Base-by-base conservation (phyloP, 768 basidiomycete species). In the Naganishia friedmannii region DNA sequence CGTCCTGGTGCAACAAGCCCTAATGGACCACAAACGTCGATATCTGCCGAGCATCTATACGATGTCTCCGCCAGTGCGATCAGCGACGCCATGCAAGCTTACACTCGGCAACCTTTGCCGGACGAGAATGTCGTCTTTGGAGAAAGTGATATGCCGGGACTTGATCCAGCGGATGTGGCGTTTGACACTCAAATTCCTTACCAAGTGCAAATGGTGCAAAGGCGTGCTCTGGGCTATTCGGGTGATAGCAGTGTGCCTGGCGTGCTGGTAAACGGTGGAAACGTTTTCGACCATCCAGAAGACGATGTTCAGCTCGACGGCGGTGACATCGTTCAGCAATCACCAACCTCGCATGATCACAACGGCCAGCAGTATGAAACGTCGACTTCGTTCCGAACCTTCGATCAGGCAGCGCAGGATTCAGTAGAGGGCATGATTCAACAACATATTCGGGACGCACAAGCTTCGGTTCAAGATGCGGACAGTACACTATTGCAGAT, bases 141-240 rank as follows among this genome's bases (percentile, higher is more conserved):
- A 28, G 48, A 48, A 3, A 39, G 32, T 32, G 37, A 31, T 12
- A 65, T 53, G 32, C 39, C 58, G 7, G 66, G 48, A 28, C 45
- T 45, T 32, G 70, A 71, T 51, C 65, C 70, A 6, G 51, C 57
- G 4, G 63, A 66, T 53, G 29, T 46, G 10, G 34, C 57, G 15
- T 71, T 71, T 26, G 55, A 66, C n/a, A 71, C 66, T 3, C 70
- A 71, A 55, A 37, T 67, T 23, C 70, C 70, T 5, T 71, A 71
- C 34, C 70, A 71, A 39, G 46, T 67, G 13, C 70, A 71, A 45
- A 71, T 71, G 42, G 66, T 66, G 6, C 53, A 58, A 54, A 29
- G 55, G 55, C 66, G 55, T 10, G n/a, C 29, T 21, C 32, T 56
- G 15, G 51, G 65, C 31, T 34, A 51, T 23, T 57, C 34, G 15